These are phyloP conservation scores for Cyphellophora attinorum DNA, from an alignment of 2,329 filamentous ascomycete genomes.

Conservation along the genomic window DNA sequence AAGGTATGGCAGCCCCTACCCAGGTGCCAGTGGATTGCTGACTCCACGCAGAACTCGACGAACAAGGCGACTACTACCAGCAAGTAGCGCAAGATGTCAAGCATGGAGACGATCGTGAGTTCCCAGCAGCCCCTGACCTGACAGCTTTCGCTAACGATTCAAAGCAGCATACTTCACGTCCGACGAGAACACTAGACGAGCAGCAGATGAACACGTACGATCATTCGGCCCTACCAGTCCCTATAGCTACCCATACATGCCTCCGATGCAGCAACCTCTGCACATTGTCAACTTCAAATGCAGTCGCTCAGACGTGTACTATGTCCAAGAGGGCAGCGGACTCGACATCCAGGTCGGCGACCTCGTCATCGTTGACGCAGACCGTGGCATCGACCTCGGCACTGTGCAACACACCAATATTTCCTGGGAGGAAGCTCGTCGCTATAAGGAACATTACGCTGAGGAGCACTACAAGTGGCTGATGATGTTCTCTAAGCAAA, in stretches of 20 bases:
- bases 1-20: constrained; percentile 20
- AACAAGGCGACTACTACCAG: not conserved
- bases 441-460: constrained; percentile 80
- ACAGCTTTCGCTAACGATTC: constrained; percentile 15
- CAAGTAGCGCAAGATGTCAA: constrained; percentile 23
- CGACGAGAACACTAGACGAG: constrained; percentile 23
- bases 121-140: constrained; percentile 3
- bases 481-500: constrained; percentile 93
- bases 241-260: constrained; percentile 16
- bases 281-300: constrained; percentile 97
- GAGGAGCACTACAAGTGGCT: constrained; percentile 97
- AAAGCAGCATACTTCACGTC: constrained; percentile 35
- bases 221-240: constrained; percentile 11
- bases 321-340: constrained; percentile 90
- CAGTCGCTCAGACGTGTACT: constrained; percentile 89
- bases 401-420: constrained; percentile 85
- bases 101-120: constrained; percentile 34
- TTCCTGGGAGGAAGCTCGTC: constrained; percentile 77
- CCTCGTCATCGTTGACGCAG: constrained; percentile 92
- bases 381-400: constrained; percentile 89
- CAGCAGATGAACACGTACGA: constrained; percentile 30
- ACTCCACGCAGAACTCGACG: constrained; percentile 3
- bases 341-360: constrained; percentile 84
- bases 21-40: constrained; percentile 2
- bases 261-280: constrained; percentile 55